These are phyloP conservation scores for Paraurostyla sp. DNA, from an alignment of 73 alveolate species.

Conservation along the genomic window DNA sequence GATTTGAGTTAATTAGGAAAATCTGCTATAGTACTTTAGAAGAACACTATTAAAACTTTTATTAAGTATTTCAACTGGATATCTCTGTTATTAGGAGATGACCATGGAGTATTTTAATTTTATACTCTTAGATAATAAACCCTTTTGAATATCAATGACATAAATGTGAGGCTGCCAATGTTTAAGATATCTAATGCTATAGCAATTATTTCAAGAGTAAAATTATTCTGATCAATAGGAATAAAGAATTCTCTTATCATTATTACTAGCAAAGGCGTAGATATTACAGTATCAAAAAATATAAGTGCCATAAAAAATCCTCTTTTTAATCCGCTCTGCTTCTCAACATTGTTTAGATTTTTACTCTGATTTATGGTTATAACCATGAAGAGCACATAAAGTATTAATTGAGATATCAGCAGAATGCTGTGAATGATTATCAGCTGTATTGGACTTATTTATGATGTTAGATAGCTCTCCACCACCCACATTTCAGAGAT, in stretches of 20 bases:
- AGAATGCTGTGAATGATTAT: background rate
- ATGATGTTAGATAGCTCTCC: background rate
- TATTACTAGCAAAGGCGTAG: background rate
- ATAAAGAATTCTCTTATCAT: background rate
- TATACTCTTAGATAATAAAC: background rate
- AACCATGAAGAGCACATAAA: background rate
- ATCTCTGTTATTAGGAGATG: background rate
- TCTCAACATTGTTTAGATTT: background rate
- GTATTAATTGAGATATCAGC: background rate
- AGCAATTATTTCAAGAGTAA: background rate
- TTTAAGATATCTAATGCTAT: background rate
- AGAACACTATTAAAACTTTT: background rate
- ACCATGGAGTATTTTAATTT: background rate
- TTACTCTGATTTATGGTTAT: background rate
- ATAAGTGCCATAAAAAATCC: background rate
- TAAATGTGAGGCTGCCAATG: background rate
- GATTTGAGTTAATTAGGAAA: background rate
- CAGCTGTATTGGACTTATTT: background rate
- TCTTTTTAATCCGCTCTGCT: background rate
- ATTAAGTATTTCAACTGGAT: background rate
- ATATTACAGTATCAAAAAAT: background rate
- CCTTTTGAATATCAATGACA: background rate
- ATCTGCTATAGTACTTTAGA: background rate
- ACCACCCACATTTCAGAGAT: background rate
- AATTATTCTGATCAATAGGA: background rate